These are phyloP conservation scores for Fusarium keratoplasticum DNA, from an alignment of 2,329 filamentous ascomycete genomes.

Conservation along the genomic window DNA sequence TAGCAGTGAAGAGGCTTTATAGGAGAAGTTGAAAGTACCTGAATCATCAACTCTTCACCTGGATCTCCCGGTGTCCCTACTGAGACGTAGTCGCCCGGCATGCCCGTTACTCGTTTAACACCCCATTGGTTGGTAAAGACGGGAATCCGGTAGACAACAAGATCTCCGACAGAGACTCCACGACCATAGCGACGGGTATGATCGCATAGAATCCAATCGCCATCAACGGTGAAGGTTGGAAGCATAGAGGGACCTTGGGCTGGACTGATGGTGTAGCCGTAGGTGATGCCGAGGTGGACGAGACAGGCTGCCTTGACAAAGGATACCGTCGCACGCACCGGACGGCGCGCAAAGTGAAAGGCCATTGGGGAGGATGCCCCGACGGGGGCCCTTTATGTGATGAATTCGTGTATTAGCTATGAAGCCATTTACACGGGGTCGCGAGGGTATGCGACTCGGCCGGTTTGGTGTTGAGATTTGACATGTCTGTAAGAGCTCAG, in stretches of 20 bases:
- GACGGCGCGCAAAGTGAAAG: slow-evolving; percentile 53
- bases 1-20: neutral
- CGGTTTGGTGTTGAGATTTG: slow-evolving; percentile 18
- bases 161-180: slow-evolving; percentile 78
- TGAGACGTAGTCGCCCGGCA: slow-evolving; percentile 82
- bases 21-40: slow-evolving; percentile 59
- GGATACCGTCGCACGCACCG: slow-evolving; percentile 51
- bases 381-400: neutral
- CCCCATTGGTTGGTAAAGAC: slow-evolving; percentile 69
- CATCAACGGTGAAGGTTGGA: slow-evolving; percentile 78
- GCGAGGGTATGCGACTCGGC: slow-evolving; percentile 2
- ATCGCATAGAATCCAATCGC: slow-evolving; percentile 77
- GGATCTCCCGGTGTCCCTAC: slow-evolving; percentile 68
- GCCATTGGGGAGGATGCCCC: slow-evolving; percentile 33
- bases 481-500: neutral
- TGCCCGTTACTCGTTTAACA: slow-evolving; percentile 82
- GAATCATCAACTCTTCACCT: slow-evolving; percentile 68
- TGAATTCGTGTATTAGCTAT: neutral
- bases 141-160: slow-evolving; percentile 84
- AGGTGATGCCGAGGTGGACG: slow-evolving; percentile 61
- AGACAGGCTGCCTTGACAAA: slow-evolving; percentile 56
- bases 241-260: slow-evolving; percentile 87
- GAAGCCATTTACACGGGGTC: slow-evolving; percentile 17
- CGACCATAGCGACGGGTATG: slow-evolving; percentile 77
- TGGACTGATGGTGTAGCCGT: slow-evolving; percentile 70